A percentile compares a stretch with the other conserved stretches of the same genome.
Conservation (phyloP, 305 asterid species). For the Fraxinus floribunda region DNA sequence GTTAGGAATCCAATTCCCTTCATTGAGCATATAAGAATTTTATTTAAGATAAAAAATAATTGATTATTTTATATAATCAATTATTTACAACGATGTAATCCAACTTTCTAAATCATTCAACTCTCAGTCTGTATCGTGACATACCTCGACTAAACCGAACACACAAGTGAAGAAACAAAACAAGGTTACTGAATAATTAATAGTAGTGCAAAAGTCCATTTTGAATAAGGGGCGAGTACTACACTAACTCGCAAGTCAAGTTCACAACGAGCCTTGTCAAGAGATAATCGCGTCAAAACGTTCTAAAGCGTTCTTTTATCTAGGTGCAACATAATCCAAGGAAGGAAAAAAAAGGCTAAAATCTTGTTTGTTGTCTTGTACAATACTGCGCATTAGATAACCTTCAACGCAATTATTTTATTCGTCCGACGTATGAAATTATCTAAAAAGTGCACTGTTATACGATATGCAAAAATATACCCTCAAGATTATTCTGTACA, state of each 20-base stretch:
- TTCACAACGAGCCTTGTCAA: not conserved
- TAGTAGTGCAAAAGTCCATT: not conserved
- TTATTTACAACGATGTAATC: not conserved
- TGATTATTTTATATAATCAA: not conserved
- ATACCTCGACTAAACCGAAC: not conserved
- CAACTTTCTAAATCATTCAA: not conserved
- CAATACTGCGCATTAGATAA: not conserved
- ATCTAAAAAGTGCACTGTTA: too few relatives aligned
- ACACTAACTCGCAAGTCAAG: not conserved
- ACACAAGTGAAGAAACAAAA: not conserved
- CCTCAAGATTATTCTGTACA: too few relatives aligned
- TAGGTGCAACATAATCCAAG: not conserved
- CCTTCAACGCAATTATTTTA: too few relatives aligned
- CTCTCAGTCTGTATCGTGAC: not conserved
- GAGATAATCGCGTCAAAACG: not conserved
- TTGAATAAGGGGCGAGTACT: not conserved
- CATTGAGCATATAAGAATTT: not conserved
- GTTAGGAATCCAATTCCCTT: not conserved
- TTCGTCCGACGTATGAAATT: too few relatives aligned
- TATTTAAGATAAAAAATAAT: too few relatives aligned
- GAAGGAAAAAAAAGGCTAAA: not conserved
- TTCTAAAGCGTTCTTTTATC: not conserved
- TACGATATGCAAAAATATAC: too few relatives aligned
- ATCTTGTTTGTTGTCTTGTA: not conserved
- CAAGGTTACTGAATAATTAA: not conserved